Evolutionary conservation across 2,329 filamentous ascomycete genomes (phyloP).

Genomic region (Thelonectria blattea): DNA sequence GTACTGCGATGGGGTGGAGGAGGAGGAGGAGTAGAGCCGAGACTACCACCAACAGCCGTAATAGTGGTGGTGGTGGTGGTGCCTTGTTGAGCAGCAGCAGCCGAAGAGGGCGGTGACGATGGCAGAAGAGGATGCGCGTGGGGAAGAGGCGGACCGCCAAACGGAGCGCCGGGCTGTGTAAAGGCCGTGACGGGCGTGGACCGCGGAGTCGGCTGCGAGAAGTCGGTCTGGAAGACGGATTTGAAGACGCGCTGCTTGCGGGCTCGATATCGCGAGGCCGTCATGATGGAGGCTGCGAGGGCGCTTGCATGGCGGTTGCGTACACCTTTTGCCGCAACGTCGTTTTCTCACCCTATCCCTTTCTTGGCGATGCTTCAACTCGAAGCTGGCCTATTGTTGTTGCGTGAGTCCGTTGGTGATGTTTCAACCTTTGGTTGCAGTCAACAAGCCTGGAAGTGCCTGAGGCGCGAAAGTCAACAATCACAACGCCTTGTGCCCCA

Average conservation of each 20-base stretch:
- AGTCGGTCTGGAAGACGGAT: constrained; percentile 61
- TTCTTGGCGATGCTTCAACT: background rate
- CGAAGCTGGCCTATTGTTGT: background rate
- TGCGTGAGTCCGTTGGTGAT: constrained; percentile 14
- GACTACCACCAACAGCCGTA: background rate
- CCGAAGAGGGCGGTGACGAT: constrained; percentile 10
- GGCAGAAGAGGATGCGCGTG: constrained; percentile 26
- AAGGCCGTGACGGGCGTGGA: constrained; percentile 43
- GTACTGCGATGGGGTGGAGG: constrained; percentile 30
- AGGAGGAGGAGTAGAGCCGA: constrained; percentile 25
- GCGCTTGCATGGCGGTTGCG: constrained; percentile 26
- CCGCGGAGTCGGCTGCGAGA: constrained; percentile 55
- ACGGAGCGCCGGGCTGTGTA: constrained; percentile 51
- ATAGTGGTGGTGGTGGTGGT: no score
- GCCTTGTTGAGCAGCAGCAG: background rate
- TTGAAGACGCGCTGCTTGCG: constrained; percentile 58
- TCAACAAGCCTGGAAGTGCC: background rate
- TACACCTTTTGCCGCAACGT: background rate
- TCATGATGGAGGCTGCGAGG: constrained; percentile 39
- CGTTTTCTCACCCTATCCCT: background rate
- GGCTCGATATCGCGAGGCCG: constrained; percentile 52
- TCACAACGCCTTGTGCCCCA: background rate
- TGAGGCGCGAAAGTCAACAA: constrained; percentile 7
- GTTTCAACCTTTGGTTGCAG: background rate
- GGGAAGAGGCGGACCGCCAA: constrained; percentile 47